Evolutionary conservation across 2,329 filamentous ascomycete species (phyloP), one percentile per base, ranked within the genome.

Genomic region (Xylaria sp.): DNA sequence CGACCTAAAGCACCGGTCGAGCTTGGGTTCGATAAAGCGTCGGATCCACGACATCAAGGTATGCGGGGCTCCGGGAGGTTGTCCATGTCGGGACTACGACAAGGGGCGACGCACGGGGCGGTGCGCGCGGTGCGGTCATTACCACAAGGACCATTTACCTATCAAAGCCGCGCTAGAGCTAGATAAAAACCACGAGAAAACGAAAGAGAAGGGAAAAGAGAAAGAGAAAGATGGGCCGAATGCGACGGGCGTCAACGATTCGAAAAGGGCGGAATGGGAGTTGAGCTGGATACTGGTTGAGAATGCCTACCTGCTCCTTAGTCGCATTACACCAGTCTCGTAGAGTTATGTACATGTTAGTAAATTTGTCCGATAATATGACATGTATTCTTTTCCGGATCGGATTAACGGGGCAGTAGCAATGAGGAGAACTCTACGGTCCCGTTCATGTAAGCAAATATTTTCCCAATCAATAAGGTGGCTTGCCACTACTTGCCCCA

Each of bases 251-350:
- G 30, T 1, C 3, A 4, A 18, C 10, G 34, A 32, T 5, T 30
- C 10, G 41, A 30, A 32, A n/a, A 18, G 39, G 0, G 60, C n/a
- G 1, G 64, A 69, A 13, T 67, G 65, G 65, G 65, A 70, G 6
- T 36, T 67, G n/a, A 67, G 67, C 46, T 67, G 68, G 65, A 68
- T 70, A 43, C 57, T 68, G 23, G 20, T 70, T 4, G 65, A 67
- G 53, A 68, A 67, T 39, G 60, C 56, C 8, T 68, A 65, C 52
- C 39, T 52, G 30, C 58, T 62, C 1, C 58, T 68, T 2, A 28
- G 39, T 15, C 28, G 53, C 28, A 64, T 63, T 39, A 23, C 43
- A 9, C 28, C 23, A 30, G 25, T 15, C 15, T 57, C 18, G 2
- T 10, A 3, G n/a, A 5, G 45, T n/a, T n/a, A n/a, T n/a, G n/a